Conservation (phyloP, 768 basidiomycete genomes). For the Russula griseocarnosa region DNA sequence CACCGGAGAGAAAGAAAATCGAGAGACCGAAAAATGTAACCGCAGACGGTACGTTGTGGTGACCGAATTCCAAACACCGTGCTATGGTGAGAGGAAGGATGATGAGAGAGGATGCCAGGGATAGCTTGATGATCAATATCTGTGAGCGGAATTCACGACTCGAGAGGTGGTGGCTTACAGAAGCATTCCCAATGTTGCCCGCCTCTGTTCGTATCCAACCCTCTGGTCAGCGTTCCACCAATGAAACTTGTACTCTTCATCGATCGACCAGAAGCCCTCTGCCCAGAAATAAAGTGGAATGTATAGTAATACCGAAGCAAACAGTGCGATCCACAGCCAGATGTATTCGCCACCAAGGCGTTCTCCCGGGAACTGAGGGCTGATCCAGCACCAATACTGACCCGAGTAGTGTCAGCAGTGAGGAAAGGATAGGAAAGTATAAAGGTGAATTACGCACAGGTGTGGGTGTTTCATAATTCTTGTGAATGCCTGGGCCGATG, state of each 20-base stretch:
- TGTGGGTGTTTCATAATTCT: conserved; percentile 36
- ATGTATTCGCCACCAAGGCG: conserved; percentile 43
- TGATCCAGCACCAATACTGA: conserved; percentile 46
- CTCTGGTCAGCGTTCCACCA: conserved; percentile 14
- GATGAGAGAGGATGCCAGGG: not conserved
- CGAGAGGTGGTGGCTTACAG: conserved; percentile 29
- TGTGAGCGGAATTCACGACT: conserved; percentile 1
- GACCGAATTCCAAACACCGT: not conserved
- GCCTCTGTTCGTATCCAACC: conserved; percentile 10
- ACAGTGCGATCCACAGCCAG: conserved; percentile 45
- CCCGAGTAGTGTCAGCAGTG: conserved; percentile 12
- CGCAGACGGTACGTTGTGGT: conserved; percentile 35
- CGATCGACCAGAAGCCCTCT: conserved; percentile 36
- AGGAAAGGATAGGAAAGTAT: not conserved
- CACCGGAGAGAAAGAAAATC: too few species aligned
- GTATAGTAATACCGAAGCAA: conserved; percentile 37
- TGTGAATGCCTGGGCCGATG: conserved; percentile 32
- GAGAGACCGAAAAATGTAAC: conserved; percentile 35
- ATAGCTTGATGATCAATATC: not conserved
- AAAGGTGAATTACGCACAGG: conserved; percentile 31
- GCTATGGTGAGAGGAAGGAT: not conserved
- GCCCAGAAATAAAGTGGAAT: conserved; percentile 39
- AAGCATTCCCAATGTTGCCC: conserved; percentile 27
- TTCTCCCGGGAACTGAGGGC: conserved; percentile 32
- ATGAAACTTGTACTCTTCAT: conserved; percentile 37